Conservation (phyloP, 192 early-diverging fungal species). For the Entomortierella chlamydospora region DNA sequence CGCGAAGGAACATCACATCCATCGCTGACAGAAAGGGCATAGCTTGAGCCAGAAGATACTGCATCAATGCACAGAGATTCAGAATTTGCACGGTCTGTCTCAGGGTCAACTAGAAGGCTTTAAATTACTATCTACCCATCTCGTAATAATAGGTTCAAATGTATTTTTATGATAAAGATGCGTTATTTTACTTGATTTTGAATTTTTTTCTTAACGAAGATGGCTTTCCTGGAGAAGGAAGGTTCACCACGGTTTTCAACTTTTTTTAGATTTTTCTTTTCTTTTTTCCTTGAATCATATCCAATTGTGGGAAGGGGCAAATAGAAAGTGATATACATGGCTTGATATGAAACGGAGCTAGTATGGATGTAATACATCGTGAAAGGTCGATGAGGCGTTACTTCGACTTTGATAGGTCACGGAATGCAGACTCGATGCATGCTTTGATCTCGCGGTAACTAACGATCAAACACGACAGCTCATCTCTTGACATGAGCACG, state of each 20-base stretch:
- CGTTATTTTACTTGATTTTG: conserved; percentile 1
- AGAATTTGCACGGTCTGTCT: conserved; percentile 7
- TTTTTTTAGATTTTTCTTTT: conserved; percentile 15
- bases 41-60: conserved; percentile 3
- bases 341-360: background rate
- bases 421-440: conserved; percentile 89
- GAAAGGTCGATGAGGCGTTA: background rate
- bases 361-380: background rate
- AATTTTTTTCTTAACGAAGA: background rate
- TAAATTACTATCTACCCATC: background rate
- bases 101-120: conserved; percentile 6
- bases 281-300: background rate
- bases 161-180: conserved; percentile 1
- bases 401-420: conserved; percentile 72
- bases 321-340: background rate
- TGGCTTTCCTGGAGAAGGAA: too few species aligned
- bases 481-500: conserved; percentile 95
- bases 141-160: background rate
- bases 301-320: background rate
- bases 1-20: conserved; percentile 2
- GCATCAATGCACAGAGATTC: conserved; percentile 10
- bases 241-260: conserved; percentile 2
- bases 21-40: background rate
- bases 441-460: conserved; percentile 95
- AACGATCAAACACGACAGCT: conserved; percentile 97